Evolutionary conservation across 2,329 filamentous ascomycete genomes (phyloP).

Genomic region (Sclerotinia sclerotiorum): DNA sequence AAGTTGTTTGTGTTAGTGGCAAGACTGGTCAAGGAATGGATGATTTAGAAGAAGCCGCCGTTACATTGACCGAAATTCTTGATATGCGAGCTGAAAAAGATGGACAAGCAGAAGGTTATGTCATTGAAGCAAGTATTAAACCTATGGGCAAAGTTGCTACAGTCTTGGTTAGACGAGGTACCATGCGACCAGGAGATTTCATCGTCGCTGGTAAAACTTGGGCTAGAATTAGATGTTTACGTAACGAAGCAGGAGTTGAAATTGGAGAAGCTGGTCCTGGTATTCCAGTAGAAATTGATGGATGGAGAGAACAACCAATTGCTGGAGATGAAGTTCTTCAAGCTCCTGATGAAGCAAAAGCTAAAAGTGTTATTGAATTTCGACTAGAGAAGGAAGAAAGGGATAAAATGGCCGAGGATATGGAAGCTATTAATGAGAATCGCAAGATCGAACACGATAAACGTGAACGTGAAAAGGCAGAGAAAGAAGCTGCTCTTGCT

Average conservation of each 20-base stretch:
- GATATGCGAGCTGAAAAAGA: slow-evolving; percentile 80
- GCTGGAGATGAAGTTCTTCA: slow-evolving; percentile 89
- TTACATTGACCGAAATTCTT: slow-evolving; percentile 83
- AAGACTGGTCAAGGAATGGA: slow-evolving; percentile 92
- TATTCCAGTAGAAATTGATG: slow-evolving; percentile 86
- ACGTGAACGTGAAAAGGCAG: slow-evolving; percentile 59
- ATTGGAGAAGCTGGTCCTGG: slow-evolving; percentile 78
- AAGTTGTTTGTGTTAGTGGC: slow-evolving; percentile 86
- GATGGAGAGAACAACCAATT: slow-evolving; percentile 85
- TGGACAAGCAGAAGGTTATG: slow-evolving; percentile 85
- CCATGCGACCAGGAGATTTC: slow-evolving; percentile 74
- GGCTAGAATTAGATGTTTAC: slow-evolving; percentile 79
- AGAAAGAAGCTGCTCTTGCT: slow-evolving; percentile 45
- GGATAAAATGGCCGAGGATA: slow-evolving; percentile 62
- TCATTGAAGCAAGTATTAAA: slow-evolving; percentile 89
- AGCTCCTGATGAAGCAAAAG: slow-evolving; percentile 73
- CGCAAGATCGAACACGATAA: slow-evolving; percentile 58
- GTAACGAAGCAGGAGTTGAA: slow-evolving; percentile 77
- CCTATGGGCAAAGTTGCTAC: slow-evolving; percentile 82
- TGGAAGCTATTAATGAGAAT: slow-evolving; percentile 73
- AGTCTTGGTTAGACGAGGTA: slow-evolving; percentile 83
- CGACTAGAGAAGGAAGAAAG: slow-evolving; percentile 71
- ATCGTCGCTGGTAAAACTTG: slow-evolving; percentile 88
- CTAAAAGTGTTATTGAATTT: slow-evolving; percentile 75
- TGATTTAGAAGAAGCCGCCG: slow-evolving; percentile 85